A percentile compares a stretch with the other conserved stretches of the same genome.
Conservation (phyloP, 2,329 filamentous ascomycete genomes). For the Arthrobotrys megalospora region DNA sequence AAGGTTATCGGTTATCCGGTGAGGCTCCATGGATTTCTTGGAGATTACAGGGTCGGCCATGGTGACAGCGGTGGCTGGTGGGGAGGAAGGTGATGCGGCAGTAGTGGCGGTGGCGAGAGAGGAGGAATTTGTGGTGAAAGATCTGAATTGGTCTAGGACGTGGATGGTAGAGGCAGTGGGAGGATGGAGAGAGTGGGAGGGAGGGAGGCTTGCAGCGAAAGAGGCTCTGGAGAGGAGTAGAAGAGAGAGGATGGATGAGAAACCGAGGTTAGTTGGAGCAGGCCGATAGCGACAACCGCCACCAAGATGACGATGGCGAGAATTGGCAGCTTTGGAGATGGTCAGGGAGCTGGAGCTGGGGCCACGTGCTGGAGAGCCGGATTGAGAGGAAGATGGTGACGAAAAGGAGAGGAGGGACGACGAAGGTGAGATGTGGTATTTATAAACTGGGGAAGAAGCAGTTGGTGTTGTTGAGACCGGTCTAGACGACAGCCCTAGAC, state of each 20-base stretch:
- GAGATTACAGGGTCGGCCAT: conserved; percentile 45
- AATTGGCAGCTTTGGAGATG: not conserved
- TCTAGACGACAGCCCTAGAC: not conserved
- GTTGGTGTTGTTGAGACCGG: conserved; percentile 5
- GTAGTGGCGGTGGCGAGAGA: not conserved
- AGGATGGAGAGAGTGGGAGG: conserved; percentile 4
- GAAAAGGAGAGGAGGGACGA: not conserved
- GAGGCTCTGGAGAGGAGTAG: conserved; percentile 14
- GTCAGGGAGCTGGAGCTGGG: conserved; percentile 18
- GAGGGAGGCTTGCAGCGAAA: conserved; percentile 17
- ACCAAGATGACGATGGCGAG: conserved; percentile 1
- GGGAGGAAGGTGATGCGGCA: conserved; percentile 4
- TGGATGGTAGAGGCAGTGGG: conserved; percentile 18
- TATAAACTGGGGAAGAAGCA: conserved; percentile 20
- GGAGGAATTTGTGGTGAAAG: conserved; percentile 47
- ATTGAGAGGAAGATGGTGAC: not conserved
- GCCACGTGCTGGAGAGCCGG: conserved; percentile 3
- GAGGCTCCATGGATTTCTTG: conserved; percentile 58
- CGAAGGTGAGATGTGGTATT: conserved; percentile 22
- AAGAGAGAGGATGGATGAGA: conserved; percentile 33
- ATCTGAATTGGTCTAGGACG: conserved; percentile 36
- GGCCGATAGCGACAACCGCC: not conserved
- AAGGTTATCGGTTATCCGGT: conserved; percentile 77
- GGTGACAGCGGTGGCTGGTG: conserved; percentile 2
- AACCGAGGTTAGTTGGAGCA: conserved; percentile 41